These are phyloP conservation scores for Stentor coeruleus DNA, from an alignment of 73 alveolate species.

Conservation along the genomic window DNA sequence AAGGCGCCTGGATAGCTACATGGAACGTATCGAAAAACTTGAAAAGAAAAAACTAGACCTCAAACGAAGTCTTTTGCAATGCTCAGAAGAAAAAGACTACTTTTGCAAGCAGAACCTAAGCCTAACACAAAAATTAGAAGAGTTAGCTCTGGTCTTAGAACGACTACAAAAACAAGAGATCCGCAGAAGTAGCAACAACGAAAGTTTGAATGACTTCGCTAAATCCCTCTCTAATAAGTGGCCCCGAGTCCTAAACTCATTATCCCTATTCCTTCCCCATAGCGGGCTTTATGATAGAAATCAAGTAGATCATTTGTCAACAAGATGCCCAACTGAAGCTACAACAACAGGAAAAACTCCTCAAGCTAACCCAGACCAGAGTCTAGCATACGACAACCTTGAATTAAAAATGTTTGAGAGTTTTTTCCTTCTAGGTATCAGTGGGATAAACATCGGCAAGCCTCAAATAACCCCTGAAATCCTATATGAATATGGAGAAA, in stretches of 20 bases:
- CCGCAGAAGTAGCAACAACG: slow-evolving; percentile 1
- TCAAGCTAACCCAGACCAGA: slow-evolving; percentile 20
- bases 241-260: not conserved
- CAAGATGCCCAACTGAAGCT: not conserved
- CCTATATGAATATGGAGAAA: not conserved
- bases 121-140: not conserved
- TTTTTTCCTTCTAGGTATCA: not conserved
- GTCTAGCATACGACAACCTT: not conserved
- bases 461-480: not conserved
- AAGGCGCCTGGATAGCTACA: not conserved
- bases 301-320: not conserved
- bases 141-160: not conserved
- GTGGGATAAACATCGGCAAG: not conserved
- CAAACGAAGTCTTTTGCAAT: too few relatives aligned
- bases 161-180: not conserved
- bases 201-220: slow-evolving; percentile 2
- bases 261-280: not conserved
- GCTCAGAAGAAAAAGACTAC: not conserved
- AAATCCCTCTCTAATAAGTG: not conserved
- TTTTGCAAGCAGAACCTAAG: not conserved
- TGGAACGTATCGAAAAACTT: not conserved
- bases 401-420: not conserved
- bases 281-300: slow-evolving; percentile 22
- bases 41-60: too few relatives aligned
- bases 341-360: slow-evolving; percentile 7